Conservation (phyloP, 1,284 basidiomycete genomes). For the Polyporus tsugae region DNA sequence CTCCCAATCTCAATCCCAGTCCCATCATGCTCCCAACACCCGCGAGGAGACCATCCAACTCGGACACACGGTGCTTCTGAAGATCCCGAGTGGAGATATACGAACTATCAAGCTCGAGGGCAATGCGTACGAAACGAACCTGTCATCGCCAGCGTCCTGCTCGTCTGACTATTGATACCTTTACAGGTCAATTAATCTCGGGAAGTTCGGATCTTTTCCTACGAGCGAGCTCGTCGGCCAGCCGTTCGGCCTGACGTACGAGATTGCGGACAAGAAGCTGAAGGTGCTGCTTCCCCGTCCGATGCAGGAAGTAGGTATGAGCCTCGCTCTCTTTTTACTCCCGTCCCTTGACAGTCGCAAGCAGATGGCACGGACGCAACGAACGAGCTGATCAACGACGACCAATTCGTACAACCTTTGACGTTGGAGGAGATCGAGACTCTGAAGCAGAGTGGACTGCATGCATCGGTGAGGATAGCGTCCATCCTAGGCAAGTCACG, state of each 20-base stretch:
- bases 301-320: slow-evolving; percentile 77
- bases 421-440: slow-evolving; percentile 84
- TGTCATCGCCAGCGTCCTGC: slow-evolving; percentile 5
- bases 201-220: slow-evolving; percentile 79
- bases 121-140: slow-evolving; percentile 60
- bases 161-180: slow-evolving; percentile 26
- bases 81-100: slow-evolving; percentile 74
- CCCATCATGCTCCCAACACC: slow-evolving; percentile 15
- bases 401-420: slow-evolving; percentile 79
- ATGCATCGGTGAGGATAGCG: slow-evolving; percentile 65
- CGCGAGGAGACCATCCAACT: slow-evolving; percentile 53
- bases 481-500: slow-evolving; percentile 12
- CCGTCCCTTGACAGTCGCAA: slow-evolving; percentile 24
- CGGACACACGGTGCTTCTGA: slow-evolving; percentile 72
- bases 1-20: slow-evolving; percentile 23
- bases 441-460: slow-evolving; percentile 78
- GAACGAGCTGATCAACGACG: slow-evolving; percentile 89
- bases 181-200: slow-evolving; percentile 68
- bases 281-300: slow-evolving; percentile 66
- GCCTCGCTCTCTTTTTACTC: slow-evolving; percentile 8
- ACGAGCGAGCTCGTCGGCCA: slow-evolving; percentile 75
- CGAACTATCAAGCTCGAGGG: slow-evolving; percentile 71
- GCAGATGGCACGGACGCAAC: slow-evolving; percentile 91
- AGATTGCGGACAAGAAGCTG: slow-evolving; percentile 75
- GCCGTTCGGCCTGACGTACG: slow-evolving; percentile 81